A percentile compares a stretch with the other conserved stretches of the same genome.
Conservation (phyloP, 768 basidiomycete genomes). For the Hericium rajendrae region DNA sequence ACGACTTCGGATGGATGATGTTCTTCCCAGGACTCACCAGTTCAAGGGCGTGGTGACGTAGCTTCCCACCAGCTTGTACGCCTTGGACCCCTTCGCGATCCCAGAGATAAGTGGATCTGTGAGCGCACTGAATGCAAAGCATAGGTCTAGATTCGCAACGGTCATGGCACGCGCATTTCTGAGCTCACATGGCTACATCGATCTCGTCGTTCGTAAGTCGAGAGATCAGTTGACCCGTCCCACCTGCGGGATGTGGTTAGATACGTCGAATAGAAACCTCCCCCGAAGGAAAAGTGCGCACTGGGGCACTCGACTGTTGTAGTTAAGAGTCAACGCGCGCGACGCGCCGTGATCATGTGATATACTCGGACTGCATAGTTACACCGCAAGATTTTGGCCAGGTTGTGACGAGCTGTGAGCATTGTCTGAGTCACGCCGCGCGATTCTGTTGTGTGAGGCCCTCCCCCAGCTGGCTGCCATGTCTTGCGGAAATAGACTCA, state of each 20-base stretch:
- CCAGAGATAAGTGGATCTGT: conserved; percentile 90
- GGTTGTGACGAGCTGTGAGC: too few relatives aligned
- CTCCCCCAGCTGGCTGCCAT: too few relatives aligned
- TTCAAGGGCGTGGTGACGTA: conserved; percentile 85
- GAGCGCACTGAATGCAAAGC: conserved; percentile 47
- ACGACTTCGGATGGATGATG: too few relatives aligned
- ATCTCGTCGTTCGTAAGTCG: conserved; percentile 68
- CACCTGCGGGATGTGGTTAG: conserved; percentile 37
- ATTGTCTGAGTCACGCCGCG: too few relatives aligned
- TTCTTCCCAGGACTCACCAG: conserved; percentile 40
- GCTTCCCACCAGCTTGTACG: conserved; percentile 88
- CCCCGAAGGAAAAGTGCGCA: conserved; percentile 22
- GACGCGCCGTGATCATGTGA: too few relatives aligned
- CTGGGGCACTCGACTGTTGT: conserved; percentile 72
- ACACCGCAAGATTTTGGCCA: too few relatives aligned
- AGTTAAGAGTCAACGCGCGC: too few relatives aligned
- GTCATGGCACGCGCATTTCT: background rate
- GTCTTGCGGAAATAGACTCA: too few relatives aligned
- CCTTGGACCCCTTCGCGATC: conserved; percentile 78
- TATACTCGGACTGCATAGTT: too few relatives aligned
- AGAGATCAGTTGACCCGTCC: conserved; percentile 77
- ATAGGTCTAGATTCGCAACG: background rate
- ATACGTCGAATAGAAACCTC: background rate
- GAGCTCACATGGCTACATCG: conserved; percentile 68
- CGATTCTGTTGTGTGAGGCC: too few relatives aligned